Conservation (phyloP, 768 basidiomycete genomes). For the Russula dissimulans region DNA sequence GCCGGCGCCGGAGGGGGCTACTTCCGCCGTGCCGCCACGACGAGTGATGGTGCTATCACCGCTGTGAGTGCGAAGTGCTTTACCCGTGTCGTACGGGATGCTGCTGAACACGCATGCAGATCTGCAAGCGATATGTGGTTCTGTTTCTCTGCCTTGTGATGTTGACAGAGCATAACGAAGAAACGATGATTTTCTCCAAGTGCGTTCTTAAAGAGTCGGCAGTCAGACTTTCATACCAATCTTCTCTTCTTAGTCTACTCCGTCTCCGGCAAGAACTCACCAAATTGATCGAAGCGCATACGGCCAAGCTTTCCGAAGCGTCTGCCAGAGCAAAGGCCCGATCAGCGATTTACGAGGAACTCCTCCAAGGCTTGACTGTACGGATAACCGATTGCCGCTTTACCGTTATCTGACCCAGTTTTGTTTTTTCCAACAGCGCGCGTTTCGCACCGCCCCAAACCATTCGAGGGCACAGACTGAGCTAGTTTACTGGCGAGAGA, state of each 20-base stretch:
- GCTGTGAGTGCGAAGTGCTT: slow-evolving; percentile 35
- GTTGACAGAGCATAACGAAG: slow-evolving; percentile 75
- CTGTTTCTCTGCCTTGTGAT: slow-evolving; percentile 79
- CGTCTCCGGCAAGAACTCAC: slow-evolving; percentile 80
- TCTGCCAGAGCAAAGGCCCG: slow-evolving; percentile 58
- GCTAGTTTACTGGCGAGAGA: slow-evolving; percentile 75
- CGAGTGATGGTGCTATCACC: slow-evolving; percentile 61
- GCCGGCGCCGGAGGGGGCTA: slow-evolving; percentile 48
- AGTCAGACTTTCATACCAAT: not conserved
- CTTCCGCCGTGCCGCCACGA: slow-evolving; percentile 49
- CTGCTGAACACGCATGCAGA: slow-evolving; percentile 28
- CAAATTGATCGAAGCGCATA: slow-evolving; percentile 66
- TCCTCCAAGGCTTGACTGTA: slow-evolving; percentile 72
- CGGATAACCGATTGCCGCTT: slow-evolving; percentile 25
- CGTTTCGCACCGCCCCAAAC: slow-evolving; percentile 50
- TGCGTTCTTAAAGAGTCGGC: slow-evolving; percentile 30
- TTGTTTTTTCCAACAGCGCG: slow-evolving; percentile 36
- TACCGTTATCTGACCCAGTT: not conserved
- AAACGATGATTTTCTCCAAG: slow-evolving; percentile 97
- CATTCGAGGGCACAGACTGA: slow-evolving; percentile 85
- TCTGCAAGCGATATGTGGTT: slow-evolving; percentile 67
- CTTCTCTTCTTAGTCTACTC: slow-evolving; percentile 44
- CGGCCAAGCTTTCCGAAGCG: slow-evolving; percentile 53
- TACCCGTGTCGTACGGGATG: slow-evolving; percentile 17
- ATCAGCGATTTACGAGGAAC: slow-evolving; percentile 61